phyloP scores from a whole-genome alignment of 2,329 filamentous ascomycete genomes.

The Fusarium praegraminearum region DNA sequence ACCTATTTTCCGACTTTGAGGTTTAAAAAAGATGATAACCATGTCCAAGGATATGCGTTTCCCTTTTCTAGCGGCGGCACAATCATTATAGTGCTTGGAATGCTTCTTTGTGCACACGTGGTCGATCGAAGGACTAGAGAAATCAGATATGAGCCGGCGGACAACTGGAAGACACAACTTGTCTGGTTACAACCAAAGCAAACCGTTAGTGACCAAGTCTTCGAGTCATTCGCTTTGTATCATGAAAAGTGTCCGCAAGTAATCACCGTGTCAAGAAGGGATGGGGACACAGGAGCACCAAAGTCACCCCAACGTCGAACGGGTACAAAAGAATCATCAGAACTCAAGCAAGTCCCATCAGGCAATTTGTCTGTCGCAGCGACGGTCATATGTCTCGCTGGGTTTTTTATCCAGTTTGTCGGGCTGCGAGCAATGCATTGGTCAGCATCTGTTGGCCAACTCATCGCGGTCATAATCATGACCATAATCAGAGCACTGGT shows the following conservation, averaged over 20 bases:
- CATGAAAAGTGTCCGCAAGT: fast-evolving
- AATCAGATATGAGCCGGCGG: fast-evolving
- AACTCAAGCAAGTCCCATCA: too few species aligned
- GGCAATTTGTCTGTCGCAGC: too few species aligned
- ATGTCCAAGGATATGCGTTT: fast-evolving
- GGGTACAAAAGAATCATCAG: too few species aligned
- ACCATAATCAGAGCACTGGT: background rate
- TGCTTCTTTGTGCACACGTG: fast-evolving
- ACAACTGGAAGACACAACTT: fast-evolving
- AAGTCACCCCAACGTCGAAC: too few species aligned
- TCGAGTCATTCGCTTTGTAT: background rate
- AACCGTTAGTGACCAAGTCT: background rate
- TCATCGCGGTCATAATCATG: background rate
- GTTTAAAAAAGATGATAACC: background rate
- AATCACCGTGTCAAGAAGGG: too few species aligned
- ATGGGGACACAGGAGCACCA: fast-evolving
- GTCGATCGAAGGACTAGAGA: background rate
- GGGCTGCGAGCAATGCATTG: background rate
- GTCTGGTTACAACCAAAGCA: background rate
- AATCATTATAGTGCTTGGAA: background rate
- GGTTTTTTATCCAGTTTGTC: background rate
- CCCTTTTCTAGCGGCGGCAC: background rate
- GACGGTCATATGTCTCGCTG: too few species aligned
- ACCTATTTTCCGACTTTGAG: fast-evolving
- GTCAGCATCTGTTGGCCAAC: background rate